These are phyloP conservation scores for Leishmania gerbilli DNA, from an alignment of 208 protist species.

Conservation along the genomic window DNA sequence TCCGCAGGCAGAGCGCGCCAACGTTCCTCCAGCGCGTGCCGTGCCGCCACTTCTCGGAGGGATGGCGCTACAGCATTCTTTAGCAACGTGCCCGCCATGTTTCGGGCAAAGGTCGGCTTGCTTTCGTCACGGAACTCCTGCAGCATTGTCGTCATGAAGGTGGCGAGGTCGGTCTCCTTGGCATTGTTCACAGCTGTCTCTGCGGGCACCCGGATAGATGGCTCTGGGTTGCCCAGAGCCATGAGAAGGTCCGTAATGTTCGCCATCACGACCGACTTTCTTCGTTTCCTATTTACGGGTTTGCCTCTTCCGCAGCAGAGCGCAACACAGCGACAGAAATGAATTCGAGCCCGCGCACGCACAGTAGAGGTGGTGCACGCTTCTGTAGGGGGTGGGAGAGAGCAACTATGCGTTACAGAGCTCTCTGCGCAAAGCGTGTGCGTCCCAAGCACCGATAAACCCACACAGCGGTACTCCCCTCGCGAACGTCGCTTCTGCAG, in stretches of 20 bases:
- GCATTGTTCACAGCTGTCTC: slow-evolving; percentile 73
- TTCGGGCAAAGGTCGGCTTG: slow-evolving; percentile 79
- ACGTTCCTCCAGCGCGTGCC: slow-evolving; percentile 57
- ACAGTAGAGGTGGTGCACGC: neutral
- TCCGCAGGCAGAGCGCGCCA: slow-evolving; percentile 68
- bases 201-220: slow-evolving; percentile 67
- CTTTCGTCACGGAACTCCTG: slow-evolving; percentile 91
- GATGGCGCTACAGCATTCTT: slow-evolving; percentile 96
- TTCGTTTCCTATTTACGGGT: neutral
- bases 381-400: neutral
- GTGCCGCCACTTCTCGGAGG: slow-evolving; percentile 72
- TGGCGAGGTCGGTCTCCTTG: slow-evolving; percentile 67
- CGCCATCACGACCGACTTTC: slow-evolving; percentile 34
- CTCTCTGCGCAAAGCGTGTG: neutral
- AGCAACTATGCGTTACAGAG: neutral
- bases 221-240: slow-evolving; percentile 71
- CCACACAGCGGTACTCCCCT: neutral
- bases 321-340: neutral
- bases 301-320: neutral
- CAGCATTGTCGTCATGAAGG: slow-evolving; percentile 88
- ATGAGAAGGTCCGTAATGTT: slow-evolving; percentile 71
- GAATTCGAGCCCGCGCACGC: neutral
- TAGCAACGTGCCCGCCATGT: slow-evolving; percentile 93
- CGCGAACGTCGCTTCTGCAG: neutral
- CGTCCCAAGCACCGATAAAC: neutral